These are phyloP conservation scores for Venturia asperata DNA, from an alignment of 2,329 filamentous ascomycete genomes.

Conservation along the genomic window DNA sequence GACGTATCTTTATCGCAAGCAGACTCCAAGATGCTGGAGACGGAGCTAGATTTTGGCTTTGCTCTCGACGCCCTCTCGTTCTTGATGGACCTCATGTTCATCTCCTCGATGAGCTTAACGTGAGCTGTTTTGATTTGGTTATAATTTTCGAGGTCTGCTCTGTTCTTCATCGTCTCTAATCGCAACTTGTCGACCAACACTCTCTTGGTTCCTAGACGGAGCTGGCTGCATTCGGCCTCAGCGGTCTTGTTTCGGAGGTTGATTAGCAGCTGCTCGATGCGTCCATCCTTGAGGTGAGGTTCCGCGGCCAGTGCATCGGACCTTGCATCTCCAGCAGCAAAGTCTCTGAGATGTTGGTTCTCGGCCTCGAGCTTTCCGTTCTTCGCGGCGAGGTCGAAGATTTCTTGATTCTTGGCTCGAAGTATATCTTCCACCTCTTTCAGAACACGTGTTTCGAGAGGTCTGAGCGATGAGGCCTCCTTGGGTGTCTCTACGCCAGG, in stretches of 20 bases:
- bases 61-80: neutral
- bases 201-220: neutral
- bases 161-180: neutral
- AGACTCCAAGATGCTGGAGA: neutral
- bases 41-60: neutral
- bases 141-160: neutral
- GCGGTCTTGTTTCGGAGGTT: neutral
- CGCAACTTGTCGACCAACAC: neutral
- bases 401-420: neutral
- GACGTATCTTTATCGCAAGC: neutral
- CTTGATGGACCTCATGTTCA: neutral
- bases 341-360: neutral
- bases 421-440: neutral
- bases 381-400: neutral
- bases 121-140: neutral
- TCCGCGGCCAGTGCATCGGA: neutral
- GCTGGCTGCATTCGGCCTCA: too few relatives aligned
- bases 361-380: neutral
- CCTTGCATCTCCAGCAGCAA: neutral
- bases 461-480: too few relatives aligned
- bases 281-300: neutral
- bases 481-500: too few relatives aligned
- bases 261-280: neutral
- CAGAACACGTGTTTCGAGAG: too few relatives aligned
- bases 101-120: neutral